Conservation (phyloP, 1,139 yeast species). For the Ogataea hybrid region DNA sequence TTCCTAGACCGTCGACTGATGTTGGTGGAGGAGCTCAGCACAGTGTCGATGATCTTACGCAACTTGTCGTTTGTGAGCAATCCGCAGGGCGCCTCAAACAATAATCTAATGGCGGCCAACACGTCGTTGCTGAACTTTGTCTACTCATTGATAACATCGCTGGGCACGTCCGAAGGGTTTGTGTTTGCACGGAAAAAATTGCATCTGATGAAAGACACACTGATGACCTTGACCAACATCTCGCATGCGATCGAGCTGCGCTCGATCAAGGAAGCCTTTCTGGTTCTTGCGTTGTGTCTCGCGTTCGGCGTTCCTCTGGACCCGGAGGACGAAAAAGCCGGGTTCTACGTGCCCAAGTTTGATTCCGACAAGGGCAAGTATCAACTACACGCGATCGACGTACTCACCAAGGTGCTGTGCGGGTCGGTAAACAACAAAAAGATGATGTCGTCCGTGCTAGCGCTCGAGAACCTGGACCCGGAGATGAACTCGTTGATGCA, state of each 20-base stretch:
- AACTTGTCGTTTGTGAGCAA: too few relatives aligned
- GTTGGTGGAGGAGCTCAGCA: too few relatives aligned
- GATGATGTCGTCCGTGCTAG: conserved; percentile 56
- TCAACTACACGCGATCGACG: conserved; percentile 78
- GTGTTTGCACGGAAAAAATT: too few relatives aligned
- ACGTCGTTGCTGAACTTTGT: too few relatives aligned
- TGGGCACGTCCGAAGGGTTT: too few relatives aligned
- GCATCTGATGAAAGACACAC: too few relatives aligned
- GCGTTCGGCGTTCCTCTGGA: conserved; percentile 63
- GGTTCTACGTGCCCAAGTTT: conserved; percentile 52
- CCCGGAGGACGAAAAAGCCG: conserved; percentile 24
- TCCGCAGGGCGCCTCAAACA: too few relatives aligned
- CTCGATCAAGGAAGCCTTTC: conserved; percentile 60
- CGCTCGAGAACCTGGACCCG: conserved; percentile 41
- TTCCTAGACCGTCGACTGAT: too few relatives aligned
- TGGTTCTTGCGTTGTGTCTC: conserved; percentile 53
- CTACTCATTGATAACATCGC: too few relatives aligned
- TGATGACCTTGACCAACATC: conserved; percentile 69
- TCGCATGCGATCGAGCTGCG: conserved; percentile 60
- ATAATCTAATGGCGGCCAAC: too few relatives aligned
- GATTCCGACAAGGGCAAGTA: conserved; percentile 65
- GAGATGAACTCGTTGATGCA: too few relatives aligned
- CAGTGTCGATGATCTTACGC: too few relatives aligned
- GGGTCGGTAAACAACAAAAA: conserved; percentile 75
- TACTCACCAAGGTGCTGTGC: conserved; percentile 75